These are phyloP conservation scores for Neurospora sp. DNA, from an alignment of 495 filamentous ascomycete genomes.

Conservation along the genomic window DNA sequence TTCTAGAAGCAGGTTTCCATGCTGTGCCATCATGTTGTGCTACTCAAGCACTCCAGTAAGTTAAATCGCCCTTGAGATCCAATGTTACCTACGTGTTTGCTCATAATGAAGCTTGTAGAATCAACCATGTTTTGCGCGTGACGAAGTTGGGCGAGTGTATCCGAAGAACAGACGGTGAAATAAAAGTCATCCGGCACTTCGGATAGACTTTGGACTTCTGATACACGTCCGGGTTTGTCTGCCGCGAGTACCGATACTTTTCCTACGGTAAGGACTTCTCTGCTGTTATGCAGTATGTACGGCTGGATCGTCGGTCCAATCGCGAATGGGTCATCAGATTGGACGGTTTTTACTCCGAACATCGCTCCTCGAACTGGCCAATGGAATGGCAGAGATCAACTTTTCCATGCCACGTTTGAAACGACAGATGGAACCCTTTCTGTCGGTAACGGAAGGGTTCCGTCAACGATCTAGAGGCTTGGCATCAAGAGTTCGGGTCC, in stretches of 20 bases:
- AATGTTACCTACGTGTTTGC: neutral
- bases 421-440: neutral
- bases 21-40: neutral
- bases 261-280: neutral
- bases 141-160: neutral
- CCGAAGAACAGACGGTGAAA: neutral
- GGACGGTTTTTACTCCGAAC: neutral
- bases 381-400: neutral
- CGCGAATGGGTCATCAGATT: neutral
- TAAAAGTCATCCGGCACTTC: neutral
- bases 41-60: neutral
- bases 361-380: neutral
- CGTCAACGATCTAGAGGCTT: neutral
- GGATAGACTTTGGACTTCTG: neutral
- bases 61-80: neutral
- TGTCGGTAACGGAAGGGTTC: neutral
- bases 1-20: neutral
- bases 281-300: neutral
- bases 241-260: neutral
- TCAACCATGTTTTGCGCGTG: neutral
- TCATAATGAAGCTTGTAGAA: neutral
- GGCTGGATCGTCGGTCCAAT: neutral
- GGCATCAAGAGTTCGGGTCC: neutral
- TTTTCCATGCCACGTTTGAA: neutral
- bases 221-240: neutral